These are phyloP conservation scores for Coemansia sp. DNA, from an alignment of 192 early-diverging fungal genomes.

Conservation along the genomic window DNA sequence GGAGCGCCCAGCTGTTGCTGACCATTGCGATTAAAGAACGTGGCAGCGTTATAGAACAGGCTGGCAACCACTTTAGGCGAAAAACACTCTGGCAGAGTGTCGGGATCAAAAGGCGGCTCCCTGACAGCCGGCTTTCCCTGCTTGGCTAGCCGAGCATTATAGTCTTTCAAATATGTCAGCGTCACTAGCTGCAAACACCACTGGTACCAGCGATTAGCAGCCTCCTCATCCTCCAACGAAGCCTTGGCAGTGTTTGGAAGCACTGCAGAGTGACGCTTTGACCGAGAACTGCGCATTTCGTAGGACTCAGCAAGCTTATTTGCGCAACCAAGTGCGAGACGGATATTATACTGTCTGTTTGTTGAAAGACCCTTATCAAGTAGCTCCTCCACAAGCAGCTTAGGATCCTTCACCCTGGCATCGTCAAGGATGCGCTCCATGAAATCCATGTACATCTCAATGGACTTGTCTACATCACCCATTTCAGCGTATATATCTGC, in stretches of 20 bases:
- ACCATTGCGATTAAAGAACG: conserved; percentile 35
- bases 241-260: conserved; percentile 26
- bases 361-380: conserved; percentile 22
- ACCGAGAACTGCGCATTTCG: conserved; percentile 35
- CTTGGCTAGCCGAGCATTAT: conserved; percentile 34
- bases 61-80: conserved; percentile 43
- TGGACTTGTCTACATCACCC: conserved; percentile 44
- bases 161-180: conserved; percentile 52
- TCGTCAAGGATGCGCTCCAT: conserved; percentile 45
- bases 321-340: conserved; percentile 46
- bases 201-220: conserved; percentile 52
- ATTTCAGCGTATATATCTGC: conserved; percentile 40
- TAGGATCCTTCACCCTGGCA: conserved; percentile 33
- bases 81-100: conserved; percentile 42
- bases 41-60: conserved; percentile 52
- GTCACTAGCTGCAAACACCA: conserved; percentile 53
- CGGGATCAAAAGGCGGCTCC: conserved; percentile 47
- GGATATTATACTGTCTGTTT: conserved; percentile 23
- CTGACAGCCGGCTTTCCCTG: conserved; percentile 18
- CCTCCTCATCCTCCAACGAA: conserved; percentile 19
- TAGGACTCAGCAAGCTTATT: conserved; percentile 51
- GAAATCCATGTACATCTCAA: conserved; percentile 34
- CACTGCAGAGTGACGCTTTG: conserved; percentile 41
- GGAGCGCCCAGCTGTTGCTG: conserved; percentile 40
- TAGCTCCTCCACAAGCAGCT: conserved; percentile 27